Base-by-base conservation (phyloP, 1,139 yeast genomes). In the Zhuliangozyma parablackwelliae region DNA sequence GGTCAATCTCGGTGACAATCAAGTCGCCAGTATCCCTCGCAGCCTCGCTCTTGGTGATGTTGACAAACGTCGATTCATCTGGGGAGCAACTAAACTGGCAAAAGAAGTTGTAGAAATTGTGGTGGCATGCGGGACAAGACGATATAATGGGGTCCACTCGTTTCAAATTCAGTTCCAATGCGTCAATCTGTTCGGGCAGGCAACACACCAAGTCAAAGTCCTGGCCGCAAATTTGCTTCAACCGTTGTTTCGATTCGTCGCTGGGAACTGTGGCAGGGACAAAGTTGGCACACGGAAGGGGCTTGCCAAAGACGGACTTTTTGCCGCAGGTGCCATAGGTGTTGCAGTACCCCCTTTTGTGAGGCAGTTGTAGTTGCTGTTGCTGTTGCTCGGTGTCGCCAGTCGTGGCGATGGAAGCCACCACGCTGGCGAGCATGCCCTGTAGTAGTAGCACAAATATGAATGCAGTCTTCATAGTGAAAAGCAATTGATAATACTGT, bases 51-150 rank as follows among this genome's bases (percentile, higher is more conserved):
- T 66, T 61, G 0, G 85, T 75, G 21, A 90, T 76, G 45, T 87
- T 74, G 21, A 89, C 74, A 60, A 89, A 92, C 13, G 63, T 58
- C 0, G 89, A 73, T 57, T 92, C 97, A 50, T 86, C 66, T 0
- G 96, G 82, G 1, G 96, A 85, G 59, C 98, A 92, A 1, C 96
- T 85, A 58, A 92, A 89, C 35, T 82, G 78, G 62, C 97, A 92
- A 54, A 89, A 87, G 49, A 90, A 70, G 50, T 83, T 85, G 51
- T 80, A 79, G 58, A 92, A 90, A 64, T 92, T 92, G 60, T 79
- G 80, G 41, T 77, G 72, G 57, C 98, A 92, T 0, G 98, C 97
- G 2, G 97, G 97, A 57, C 98, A 92, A 5, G 96, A 85, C 21
- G 95, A 78, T 30, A 92, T 83, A 29, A 92, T 61, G 0, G 88